These are phyloP conservation scores for Dendrocalamus latiflorus DNA, from an alignment of 202 grass and related monocot species.

Conservation along the genomic window DNA sequence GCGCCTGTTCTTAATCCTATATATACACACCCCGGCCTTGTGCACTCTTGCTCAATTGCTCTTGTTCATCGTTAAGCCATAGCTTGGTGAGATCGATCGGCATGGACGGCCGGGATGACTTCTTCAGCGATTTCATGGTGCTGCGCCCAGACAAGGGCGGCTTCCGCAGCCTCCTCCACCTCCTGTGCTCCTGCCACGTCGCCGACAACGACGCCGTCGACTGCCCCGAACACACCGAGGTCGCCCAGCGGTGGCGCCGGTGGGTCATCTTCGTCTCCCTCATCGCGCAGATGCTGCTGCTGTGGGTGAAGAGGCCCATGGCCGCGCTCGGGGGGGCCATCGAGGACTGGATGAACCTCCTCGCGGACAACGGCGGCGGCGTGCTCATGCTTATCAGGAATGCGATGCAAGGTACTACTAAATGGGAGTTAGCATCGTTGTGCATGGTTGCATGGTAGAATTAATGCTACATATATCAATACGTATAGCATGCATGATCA, in stretches of 20 bases:
- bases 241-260: conserved; percentile 19
- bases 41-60: too few relatives aligned
- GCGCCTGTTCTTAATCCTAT: too few relatives aligned
- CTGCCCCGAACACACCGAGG: conserved; percentile 23
- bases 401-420: conserved; percentile 33
- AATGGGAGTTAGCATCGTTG: background rate
- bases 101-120: too few relatives aligned
- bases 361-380: conserved; percentile 39
- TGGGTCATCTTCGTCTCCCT: conserved; percentile 70
- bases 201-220: conserved; percentile 46
- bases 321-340: conserved; percentile 30
- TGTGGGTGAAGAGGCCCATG: conserved; percentile 42
- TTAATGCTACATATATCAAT: background rate
- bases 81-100: too few relatives aligned
- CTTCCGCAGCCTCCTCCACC: conserved; percentile 32
- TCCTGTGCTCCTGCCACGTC: conserved; percentile 46
- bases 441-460: background rate
- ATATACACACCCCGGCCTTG: too few relatives aligned
- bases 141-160: conserved; percentile 56
- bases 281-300: conserved; percentile 49
- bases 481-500: background rate
- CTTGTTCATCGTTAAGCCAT: too few relatives aligned
- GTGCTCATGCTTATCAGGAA: conserved; percentile 34
- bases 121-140: too few relatives aligned
- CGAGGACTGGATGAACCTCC: conserved; percentile 66